Evolutionary conservation across 331 rosid species (phyloP), one percentile per base, ranked within the genome.

Genomic region (Phaseolus coccineus): DNA sequence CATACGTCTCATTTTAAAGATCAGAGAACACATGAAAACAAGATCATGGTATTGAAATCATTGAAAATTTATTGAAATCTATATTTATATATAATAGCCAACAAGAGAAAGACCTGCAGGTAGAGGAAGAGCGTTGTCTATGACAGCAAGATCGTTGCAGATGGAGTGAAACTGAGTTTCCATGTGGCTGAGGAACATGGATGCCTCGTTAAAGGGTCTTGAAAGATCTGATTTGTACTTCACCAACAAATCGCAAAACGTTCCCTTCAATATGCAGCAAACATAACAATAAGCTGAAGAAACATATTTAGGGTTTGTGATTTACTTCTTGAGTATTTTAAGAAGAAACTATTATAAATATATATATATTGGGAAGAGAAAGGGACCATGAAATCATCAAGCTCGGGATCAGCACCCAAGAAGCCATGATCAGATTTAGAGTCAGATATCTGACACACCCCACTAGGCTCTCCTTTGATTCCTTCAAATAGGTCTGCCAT

Each of bases 321-420:
- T 40, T 62, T 62, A 62, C 40, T 62, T 46, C 15, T 46, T 46
- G 15, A 46, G 9, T 46, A 11, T 46, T 46, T 46, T 3, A 11
- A 46, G 48, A 44, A 44, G 15, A 10, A 42, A 42, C 39, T 19
- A 19, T 19, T 39, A 39, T 39, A 7, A 0, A 7, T 39, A 39
- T 6, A 39, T 64, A 10, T 44, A 10, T 65, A 48, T 19, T 52
- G 10, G 2, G 15, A 5, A 19, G 31, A 67, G 50, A 65, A 58
- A 77, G 63, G 80, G 31, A 93, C 98, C 98, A 93, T 93, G 89
- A 93, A 93, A 4, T 73, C 68, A 62, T 93, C 94, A 47, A 93
- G 98, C 73, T 93, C 98, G 28, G 91, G 97, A 87, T 93, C 94
- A 55, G 88, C 73, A 69, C 81, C 85, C 44, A 84, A 63, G 81